Evolutionary conservation across 2,329 filamentous ascomycete genomes (phyloP), one percentile per base, ranked within the genome.

Genomic region (Cladosporium halotolerans): DNA sequence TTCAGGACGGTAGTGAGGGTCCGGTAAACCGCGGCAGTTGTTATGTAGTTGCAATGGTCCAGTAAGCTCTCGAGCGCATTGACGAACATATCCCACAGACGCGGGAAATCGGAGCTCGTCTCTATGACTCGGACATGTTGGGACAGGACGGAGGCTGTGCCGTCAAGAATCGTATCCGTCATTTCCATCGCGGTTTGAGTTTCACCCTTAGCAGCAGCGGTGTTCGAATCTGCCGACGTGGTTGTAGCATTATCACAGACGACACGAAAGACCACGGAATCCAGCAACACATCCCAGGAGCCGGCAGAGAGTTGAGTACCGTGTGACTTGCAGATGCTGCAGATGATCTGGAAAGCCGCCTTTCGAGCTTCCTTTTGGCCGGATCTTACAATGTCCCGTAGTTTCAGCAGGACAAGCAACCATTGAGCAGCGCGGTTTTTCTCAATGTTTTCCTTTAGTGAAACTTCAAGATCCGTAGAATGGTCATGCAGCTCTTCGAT

Each of bases 311-410:
- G 76, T 50, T 86, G 85, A 59, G 91, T 86, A 9, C 89, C 89
- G 58, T 95, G 95, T 1, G 89, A 90, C 67, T 96, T 90, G 58
- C 97, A 90, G 16, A 97, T 96, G 43, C 90, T 82, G 53, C 96
- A 79, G 3, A 97, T 74, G 0, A 92, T 96, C 68, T 96, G 92
- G 18, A 96, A 88, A 1, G 91, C 89, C 74, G 88, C 90, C 62
- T 92, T 92, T 41, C 89, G 80, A 41, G 93, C 76, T 65, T 95
- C 89, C 2, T 87, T 73, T 44, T 87, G 79, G 36, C 83, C 79
- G 63, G 91, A 86, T 1, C 80, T 80, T 1, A 88, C 86, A 7
- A 91, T 82, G 1, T 81, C 79, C 0, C 86, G 86, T 2, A 95
- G 72, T 31, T 87, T 76, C 3, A 89, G 72, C 3, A 95, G 73